Conservation (phyloP, 2,329 filamentous ascomycete species). For the Scleromitrula shiraiana region DNA sequence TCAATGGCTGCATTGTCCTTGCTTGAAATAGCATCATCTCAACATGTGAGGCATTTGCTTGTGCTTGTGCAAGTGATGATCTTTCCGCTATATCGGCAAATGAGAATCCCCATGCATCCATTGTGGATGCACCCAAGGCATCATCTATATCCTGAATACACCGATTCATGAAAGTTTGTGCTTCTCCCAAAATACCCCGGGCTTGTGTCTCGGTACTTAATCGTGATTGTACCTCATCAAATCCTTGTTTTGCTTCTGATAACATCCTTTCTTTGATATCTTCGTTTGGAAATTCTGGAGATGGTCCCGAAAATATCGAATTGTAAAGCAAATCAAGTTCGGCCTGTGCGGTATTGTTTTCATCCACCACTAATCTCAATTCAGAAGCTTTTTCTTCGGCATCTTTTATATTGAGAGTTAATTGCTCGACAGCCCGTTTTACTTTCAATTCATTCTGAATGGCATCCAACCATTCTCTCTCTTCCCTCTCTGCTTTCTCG, state of each 20-base stretch:
- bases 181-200: slow-evolving; percentile 33
- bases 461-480: slow-evolving; percentile 45
- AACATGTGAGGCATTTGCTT: slow-evolving; percentile 42
- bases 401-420: slow-evolving; percentile 34
- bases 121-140: slow-evolving; percentile 34
- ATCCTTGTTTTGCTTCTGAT: slow-evolving; percentile 30
- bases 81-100: slow-evolving; percentile 16
- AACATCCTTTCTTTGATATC: slow-evolving; percentile 37
- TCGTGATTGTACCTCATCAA: slow-evolving; percentile 31
- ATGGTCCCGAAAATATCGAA: slow-evolving; percentile 44
- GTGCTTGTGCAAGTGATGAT: slow-evolving; percentile 42
- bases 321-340: slow-evolving; percentile 45
- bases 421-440: slow-evolving; percentile 20
- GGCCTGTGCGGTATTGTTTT: slow-evolving; percentile 35
- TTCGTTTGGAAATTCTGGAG: slow-evolving; percentile 43
- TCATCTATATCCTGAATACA: slow-evolving; percentile 34
- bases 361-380: slow-evolving; percentile 32
- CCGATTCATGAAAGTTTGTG: slow-evolving; percentile 30
- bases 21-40: slow-evolving; percentile 35
- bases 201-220: slow-evolving; percentile 36
- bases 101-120: slow-evolving; percentile 40
- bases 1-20: slow-evolving; percentile 31
- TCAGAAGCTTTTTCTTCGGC: slow-evolving; percentile 31
- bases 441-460: slow-evolving; percentile 39
- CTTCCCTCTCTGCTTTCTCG: slow-evolving; percentile 42